Conservation (phyloP, 1,284 basidiomycete species). For the Cryptococcus neoformans region DNA sequence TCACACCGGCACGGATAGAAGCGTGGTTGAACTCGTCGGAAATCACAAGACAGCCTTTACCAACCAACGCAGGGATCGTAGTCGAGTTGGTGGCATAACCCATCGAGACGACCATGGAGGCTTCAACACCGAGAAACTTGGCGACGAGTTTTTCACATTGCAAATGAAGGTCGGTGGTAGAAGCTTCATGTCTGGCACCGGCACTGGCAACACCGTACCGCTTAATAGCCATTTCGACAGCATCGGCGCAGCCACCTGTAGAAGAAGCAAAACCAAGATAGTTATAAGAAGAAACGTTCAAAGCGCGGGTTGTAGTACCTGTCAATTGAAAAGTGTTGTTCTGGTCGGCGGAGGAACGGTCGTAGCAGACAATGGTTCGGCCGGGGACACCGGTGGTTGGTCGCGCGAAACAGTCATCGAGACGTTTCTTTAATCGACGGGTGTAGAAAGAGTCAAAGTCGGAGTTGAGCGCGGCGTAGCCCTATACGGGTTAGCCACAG, state of each 20-base stretch:
- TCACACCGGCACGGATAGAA: slow-evolving; percentile 88
- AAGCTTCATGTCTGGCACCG: slow-evolving; percentile 77
- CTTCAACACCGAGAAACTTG: slow-evolving; percentile 83
- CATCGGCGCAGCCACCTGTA: slow-evolving; percentile 88
- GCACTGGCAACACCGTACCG: slow-evolving; percentile 77
- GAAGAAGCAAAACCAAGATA: slow-evolving; percentile 98
- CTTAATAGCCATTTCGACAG: slow-evolving; percentile 74
- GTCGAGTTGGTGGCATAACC: slow-evolving; percentile 98
- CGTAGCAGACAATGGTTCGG: slow-evolving; percentile 82
- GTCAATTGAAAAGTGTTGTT: slow-evolving; percentile 75
- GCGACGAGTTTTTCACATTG: slow-evolving; percentile 85
- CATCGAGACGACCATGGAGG: slow-evolving; percentile 88
- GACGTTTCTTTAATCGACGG: slow-evolving; percentile 84
- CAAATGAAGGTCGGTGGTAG: slow-evolving; percentile 77
- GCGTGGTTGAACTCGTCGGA: slow-evolving; percentile 98
- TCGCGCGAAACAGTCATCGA: slow-evolving; percentile 94
- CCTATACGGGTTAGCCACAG: slow-evolving; percentile 53
- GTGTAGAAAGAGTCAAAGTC: slow-evolving; percentile 99
- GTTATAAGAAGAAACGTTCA: slow-evolving; percentile 99
- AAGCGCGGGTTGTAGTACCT: slow-evolving; percentile 76
- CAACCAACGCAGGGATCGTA: slow-evolving; percentile 84
- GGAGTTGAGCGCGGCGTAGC: slow-evolving; percentile 94
- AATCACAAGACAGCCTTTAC: slow-evolving; percentile 91
- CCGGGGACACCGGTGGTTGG: slow-evolving; percentile 95
- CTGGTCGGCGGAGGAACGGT: slow-evolving; percentile 80